Evolutionary conservation across 1,139 yeast species (phyloP), one percentile per base, ranked within the genome.

Genomic region (Geotrichum phurueaensis): DNA sequence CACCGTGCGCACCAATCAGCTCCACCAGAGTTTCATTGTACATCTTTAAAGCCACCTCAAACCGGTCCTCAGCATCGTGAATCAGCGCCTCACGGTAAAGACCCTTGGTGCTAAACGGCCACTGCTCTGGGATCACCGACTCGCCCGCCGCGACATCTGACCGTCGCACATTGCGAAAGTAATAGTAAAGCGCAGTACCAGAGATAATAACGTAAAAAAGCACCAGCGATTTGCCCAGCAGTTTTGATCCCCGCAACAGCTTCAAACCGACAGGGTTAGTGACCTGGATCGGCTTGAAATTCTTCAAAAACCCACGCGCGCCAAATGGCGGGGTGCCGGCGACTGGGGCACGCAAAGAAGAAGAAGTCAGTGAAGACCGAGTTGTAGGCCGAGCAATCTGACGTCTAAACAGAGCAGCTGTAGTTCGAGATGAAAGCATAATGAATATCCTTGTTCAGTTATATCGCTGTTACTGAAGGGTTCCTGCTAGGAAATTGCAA

Each of bases 111-210:
- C 62, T 50, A n/a, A 70, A 59, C 1, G 73, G 60, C 75, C 76
- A 74, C n/a, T 68, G 70, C 0, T 57, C 50, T 0, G 75, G 71
- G 53, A 74, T 66, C 1, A 64, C 64, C 62, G 73, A 76, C 23
- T 67, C 65, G 15, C 65, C 61, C 18, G 43, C 43, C 18, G 43
- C 43, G 15, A 36, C 43, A 31, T 71, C 70, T 9, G 71, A 62
- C 48, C 63, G 67, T 29, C 60, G 63, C 0, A 63, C 53, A 1
- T 66, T 64, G 15, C 65, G 66, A 48, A 62, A 64, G 56, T 71
- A 72, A 1, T 67, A 67, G 1, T 62, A 66, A 5, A 65, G 63
- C 12, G 68, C 65, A 1, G 66, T 51, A 1, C 65, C 62, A 10
- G 66, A 23, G 2, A 67, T 69, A 13, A 68, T 63, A 3, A 65